Base-by-base conservation (phyloP, 768 basidiomycete species). In the Chiua virens region DNA sequence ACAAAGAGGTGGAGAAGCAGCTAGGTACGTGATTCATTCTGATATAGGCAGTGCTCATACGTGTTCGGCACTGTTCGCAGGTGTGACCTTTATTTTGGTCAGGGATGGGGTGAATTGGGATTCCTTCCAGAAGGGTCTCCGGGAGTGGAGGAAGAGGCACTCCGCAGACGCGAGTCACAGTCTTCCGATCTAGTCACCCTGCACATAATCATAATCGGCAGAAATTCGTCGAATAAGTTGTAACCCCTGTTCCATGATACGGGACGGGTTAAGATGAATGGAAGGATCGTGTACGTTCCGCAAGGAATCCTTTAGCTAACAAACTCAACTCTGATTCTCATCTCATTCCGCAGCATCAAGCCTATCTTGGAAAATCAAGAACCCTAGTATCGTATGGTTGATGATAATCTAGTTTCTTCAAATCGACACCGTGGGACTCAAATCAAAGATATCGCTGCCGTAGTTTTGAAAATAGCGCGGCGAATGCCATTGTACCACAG, bases 11-110 rank as follows among this genome's bases (percentile, higher is more conserved):
- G 10, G 63, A 68, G 30, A 63, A 80, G 61, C 67, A 73, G 30
- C 72, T 86, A 3, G 85, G 85, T 80, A 47, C 11, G 35, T 43
- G 14, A 17, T 42, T 41, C 14, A 52, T 50, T 39, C 27, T 27
- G 41, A 5, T 2, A 38, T 30, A 23, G 22, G n/a, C 15, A 8
- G 36, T 42, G 3, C 52, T 48, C 20, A 52, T 35, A 10, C 3
- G n/a, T n/a, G n/a, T n/a, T n/a, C n/a, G n/a, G n/a, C n/a, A n/a
- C 15, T n/a, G 5, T 46, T 34, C 17, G 5, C 52, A 83, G 91
- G 93, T 3, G 90, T 95, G 3, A 92, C 89, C 0, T 93, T 96
- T 69, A 73, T 80, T 48, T 79, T 87, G n/a, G 87, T 90, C 5
- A 68, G 72, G 3, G 66, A 74, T 20, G 92, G 92, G 0, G 58